A percentile compares a stretch with the other conserved stretches of the same genome.
Conservation (phyloP, 345 rosid genomes). For the Viola odorata region DNA sequence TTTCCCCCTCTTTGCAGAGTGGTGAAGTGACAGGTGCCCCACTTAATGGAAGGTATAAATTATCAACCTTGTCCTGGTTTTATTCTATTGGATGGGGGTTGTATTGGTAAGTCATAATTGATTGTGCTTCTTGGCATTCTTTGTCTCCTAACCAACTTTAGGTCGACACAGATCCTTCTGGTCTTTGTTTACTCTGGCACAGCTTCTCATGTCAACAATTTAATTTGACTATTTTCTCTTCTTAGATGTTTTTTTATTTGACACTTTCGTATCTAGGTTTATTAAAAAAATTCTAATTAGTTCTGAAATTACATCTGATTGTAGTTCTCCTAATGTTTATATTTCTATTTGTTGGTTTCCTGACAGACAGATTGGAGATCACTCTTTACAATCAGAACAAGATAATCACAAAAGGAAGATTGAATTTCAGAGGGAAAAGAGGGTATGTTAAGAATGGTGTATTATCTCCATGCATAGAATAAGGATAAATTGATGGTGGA, state of each 20-base stretch:
- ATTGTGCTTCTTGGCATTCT: too few species aligned
- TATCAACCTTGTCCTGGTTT: conserved; percentile 1
- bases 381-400: conserved; percentile 16
- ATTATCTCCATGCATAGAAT: conserved; percentile 11
- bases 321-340: conserved; percentile 4
- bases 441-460: conserved; percentile 28
- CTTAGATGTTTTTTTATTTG: too few species aligned
- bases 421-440: conserved; percentile 28
- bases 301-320: too few species aligned
- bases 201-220: not conserved
- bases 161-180: too few species aligned
- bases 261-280: too few species aligned
- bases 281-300: too few species aligned
- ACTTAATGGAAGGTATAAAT: conserved; percentile 34
- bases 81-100: too few species aligned
- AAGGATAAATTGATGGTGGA: not conserved
- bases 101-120: too few species aligned
- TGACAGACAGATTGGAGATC: conserved; percentile 54
- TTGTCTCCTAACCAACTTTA: too few species aligned
- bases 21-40: conserved; percentile 26
- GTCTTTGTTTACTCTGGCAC: not conserved
- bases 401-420: conserved; percentile 21
- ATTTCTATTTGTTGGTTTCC: conserved; percentile 30
- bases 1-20: conserved; percentile 23
- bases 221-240: not conserved